phyloP scores from a whole-genome alignment of 1,284 basidiomycete genomes.

The Kwoniella shivajii region DNA sequence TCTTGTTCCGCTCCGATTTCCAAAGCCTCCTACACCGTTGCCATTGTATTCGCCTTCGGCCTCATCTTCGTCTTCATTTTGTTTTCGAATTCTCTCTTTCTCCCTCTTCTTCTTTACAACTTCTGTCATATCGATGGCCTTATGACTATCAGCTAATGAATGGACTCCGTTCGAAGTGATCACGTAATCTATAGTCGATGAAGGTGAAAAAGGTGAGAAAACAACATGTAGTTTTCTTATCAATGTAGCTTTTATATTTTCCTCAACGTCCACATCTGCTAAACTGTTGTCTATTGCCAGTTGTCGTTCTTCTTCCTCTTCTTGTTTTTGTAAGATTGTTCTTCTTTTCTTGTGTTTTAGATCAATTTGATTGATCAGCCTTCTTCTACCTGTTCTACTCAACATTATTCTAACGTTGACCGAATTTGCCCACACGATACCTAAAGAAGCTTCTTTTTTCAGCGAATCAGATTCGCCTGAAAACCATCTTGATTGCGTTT shows the following conservation, averaged over 20 bases:
- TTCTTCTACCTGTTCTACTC: constrained; percentile 69
- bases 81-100: constrained; percentile 6
- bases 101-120: constrained; percentile 9
- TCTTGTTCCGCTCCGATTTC: not conserved
- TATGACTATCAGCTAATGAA: constrained; percentile 28
- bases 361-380: constrained; percentile 57
- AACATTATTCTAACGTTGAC: constrained; percentile 82
- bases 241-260: constrained; percentile 53
- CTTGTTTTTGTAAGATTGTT: too few species aligned
- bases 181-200: constrained; percentile 70
- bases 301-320: not conserved
- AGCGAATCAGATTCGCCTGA: constrained; percentile 60
- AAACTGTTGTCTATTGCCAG: not conserved
- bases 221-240: constrained; percentile 60
- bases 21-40: not conserved
- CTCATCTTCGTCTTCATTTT: constrained; percentile 1
- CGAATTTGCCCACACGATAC: constrained; percentile 88
- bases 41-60: constrained; percentile 3
- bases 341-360: constrained; percentile 17
- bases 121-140: constrained; percentile 19
- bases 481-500: constrained; percentile 75
- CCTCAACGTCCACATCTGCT: constrained; percentile 6
- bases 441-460: constrained; percentile 77
- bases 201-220: constrained; percentile 67
- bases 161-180: constrained; percentile 65